phyloP scores from a whole-genome alignment of 1,284 basidiomycete species.

The Apiotrichum gamsii region DNA sequence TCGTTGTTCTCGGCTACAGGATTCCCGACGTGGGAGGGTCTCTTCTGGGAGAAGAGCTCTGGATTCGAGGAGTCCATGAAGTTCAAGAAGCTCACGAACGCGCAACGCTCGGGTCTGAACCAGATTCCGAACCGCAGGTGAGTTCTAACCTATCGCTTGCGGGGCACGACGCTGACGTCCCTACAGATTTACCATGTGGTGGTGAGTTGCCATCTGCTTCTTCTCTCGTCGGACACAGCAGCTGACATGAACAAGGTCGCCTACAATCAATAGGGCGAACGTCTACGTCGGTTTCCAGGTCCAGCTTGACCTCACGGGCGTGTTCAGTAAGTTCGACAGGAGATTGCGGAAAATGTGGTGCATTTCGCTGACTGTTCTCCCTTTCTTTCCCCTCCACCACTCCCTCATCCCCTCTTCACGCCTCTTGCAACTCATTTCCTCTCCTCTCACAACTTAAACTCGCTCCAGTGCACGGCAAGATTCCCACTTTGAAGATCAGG shows the following conservation, averaged over 20 bases:
- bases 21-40: slow-evolving; percentile 54
- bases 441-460: no score
- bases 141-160: no score
- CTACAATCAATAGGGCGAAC: slow-evolving; percentile 69
- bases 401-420: no score
- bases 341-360: no score
- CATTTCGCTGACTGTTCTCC: no score
- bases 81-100: slow-evolving; percentile 69
- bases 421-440: no score
- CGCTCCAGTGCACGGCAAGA: slow-evolving; percentile 72
- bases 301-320: slow-evolving; percentile 85
- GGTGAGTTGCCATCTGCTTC: no score
- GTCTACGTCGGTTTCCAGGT: slow-evolving; percentile 65
- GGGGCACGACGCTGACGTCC: no score
- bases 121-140: slow-evolving; percentile 98
- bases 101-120: slow-evolving; percentile 60
- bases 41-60: slow-evolving; percentile 85
- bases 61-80: slow-evolving; percentile 68
- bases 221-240: no score
- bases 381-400: no score
- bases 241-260: no score
- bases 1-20: slow-evolving; percentile 97
- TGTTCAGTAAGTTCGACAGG: no score
- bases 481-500: slow-evolving; percentile 49
- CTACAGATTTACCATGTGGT: slow-evolving; percentile 80